Conservation (phyloP, 768 basidiomycete species). For the Sarcomyxa edulis region DNA sequence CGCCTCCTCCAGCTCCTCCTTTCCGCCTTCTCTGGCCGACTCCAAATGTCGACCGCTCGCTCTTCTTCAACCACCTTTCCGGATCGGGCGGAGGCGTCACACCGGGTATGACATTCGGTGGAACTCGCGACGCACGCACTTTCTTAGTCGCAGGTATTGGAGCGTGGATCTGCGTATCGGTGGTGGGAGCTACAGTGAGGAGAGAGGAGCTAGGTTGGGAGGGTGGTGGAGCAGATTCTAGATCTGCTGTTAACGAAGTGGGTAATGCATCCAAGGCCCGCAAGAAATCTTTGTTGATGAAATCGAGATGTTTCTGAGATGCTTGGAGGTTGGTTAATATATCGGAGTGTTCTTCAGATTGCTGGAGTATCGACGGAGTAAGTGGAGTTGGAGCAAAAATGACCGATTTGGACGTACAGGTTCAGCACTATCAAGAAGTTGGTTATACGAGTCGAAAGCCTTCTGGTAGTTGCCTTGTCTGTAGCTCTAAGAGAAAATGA, state of each 20-base stretch:
- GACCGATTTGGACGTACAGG: constrained; percentile 44
- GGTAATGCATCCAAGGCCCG: constrained; percentile 60
- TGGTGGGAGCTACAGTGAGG: constrained; percentile 23
- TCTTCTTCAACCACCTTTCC: constrained; percentile 87
- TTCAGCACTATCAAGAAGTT: constrained; percentile 73
- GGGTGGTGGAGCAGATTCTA: constrained; percentile 64
- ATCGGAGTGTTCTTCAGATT: constrained; percentile 85
- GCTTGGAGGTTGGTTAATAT: constrained; percentile 83
- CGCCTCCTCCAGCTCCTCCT: constrained; percentile 43
- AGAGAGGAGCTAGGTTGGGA: constrained; percentile 28
- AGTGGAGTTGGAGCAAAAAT: background rate
- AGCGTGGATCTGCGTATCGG: constrained; percentile 17
- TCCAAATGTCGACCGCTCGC: constrained; percentile 59
- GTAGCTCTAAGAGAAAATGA: constrained; percentile 55
- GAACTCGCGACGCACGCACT: constrained; percentile 62
- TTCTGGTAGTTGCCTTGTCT: constrained; percentile 70
- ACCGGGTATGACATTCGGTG: constrained; percentile 70
- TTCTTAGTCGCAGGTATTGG: constrained; percentile 38
- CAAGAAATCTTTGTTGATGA: constrained; percentile 67
- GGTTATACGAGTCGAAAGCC: constrained; percentile 74
- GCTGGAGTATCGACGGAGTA: constrained; percentile 32
- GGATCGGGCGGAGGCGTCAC: constrained; percentile 82
- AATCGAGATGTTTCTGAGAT: constrained; percentile 77
- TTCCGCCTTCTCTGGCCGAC: constrained; percentile 50
- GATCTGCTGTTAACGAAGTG: constrained; percentile 37